Base-by-base conservation (phyloP, 2,329 filamentous ascomycete species). In the Aureobasidium sp. region DNA sequence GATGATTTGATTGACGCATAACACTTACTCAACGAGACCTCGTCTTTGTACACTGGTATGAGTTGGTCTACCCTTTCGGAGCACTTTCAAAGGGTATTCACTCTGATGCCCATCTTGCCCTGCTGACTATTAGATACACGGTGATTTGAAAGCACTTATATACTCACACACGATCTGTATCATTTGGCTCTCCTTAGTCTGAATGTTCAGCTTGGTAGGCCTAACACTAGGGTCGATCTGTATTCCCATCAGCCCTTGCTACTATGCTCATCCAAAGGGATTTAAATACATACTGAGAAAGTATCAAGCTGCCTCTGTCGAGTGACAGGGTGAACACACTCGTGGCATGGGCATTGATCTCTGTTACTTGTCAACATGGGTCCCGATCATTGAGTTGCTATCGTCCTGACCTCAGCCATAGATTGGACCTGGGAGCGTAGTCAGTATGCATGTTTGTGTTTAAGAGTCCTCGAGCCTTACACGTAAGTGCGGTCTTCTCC, bases 21-120 rank as follows among this genome's bases (percentile, higher is more conserved):
- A 9, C 37, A 47, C 63, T 32, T 39, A 64, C 63, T 62, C 61
- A 10, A 61, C 51, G 16, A 63, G 53, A 7, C 61, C 63, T 42
- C 59, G 55, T 44, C 62, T 42, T 21, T 50, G 59, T 5, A 63
- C 37, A 13, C 48, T 50, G 32, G 54, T 48, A 14, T 54, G 30
- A n/a, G 50, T 41, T 44, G 63, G 50, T 27, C 45, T 59, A 27
- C 58, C 51, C 21, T 63, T 63, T 14, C 61, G 58, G 21, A 63
- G 61, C 34, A 65, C 42, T n/a, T 57, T 54, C 21, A 50, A n/a
- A 4, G 63, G 59, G 34, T 63, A 65, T 27, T 51, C 57, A 47
- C 64, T 65, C 21, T 63, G 53, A 47, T 65, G 64, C 9, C 64
- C 64, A 54, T 65, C 62, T 10, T 59, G 39, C 61, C 61, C 61